Percentiles rank a stretch among this genome's conserved stretches.
phyloP scores from a whole-genome alignment of 163 green algal species.

The Volvox carteri region DNA sequence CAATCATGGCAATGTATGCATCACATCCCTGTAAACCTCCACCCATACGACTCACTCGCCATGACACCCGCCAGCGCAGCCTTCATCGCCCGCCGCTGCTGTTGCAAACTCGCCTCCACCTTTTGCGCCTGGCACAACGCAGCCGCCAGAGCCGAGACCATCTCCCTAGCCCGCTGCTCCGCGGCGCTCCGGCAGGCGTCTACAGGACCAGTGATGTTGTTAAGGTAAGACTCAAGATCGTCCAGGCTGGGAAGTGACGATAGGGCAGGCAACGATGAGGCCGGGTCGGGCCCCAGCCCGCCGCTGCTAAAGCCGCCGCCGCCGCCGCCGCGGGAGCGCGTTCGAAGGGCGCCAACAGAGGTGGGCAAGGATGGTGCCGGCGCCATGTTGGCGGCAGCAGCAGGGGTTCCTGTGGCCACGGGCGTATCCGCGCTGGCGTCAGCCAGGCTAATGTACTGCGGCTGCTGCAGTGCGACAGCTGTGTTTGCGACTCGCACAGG shows the following conservation, averaged over 20 bases:
- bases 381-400: neutral
- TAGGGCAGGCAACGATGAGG: neutral
- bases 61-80: constrained; percentile 15
- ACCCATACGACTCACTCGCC: constrained; percentile 7
- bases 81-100: constrained; percentile 21
- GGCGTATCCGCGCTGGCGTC: neutral
- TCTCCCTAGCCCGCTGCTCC: neutral
- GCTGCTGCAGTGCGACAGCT: neutral
- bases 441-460: neutral
- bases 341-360: neutral
- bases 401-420: neutral
- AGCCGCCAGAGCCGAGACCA: neutral
- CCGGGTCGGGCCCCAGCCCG: neutral
- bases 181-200: constrained; percentile 12
- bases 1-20: too few species aligned
- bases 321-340: constrained; percentile 11
- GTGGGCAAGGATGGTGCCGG: neutral
- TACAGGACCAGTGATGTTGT: constrained; percentile 12
- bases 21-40: neutral
- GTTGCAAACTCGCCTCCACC: constrained; percentile 14
- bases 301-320: constrained; percentile 1
- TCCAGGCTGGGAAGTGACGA: neutral
- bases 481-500: neutral
- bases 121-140: neutral
- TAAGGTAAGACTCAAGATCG: neutral